Percentiles rank a stretch among this genome's conserved stretches.
Evolutionary conservation across 768 basidiomycete species (phyloP).

Genomic region (Fomitopsis pulvina): DNA sequence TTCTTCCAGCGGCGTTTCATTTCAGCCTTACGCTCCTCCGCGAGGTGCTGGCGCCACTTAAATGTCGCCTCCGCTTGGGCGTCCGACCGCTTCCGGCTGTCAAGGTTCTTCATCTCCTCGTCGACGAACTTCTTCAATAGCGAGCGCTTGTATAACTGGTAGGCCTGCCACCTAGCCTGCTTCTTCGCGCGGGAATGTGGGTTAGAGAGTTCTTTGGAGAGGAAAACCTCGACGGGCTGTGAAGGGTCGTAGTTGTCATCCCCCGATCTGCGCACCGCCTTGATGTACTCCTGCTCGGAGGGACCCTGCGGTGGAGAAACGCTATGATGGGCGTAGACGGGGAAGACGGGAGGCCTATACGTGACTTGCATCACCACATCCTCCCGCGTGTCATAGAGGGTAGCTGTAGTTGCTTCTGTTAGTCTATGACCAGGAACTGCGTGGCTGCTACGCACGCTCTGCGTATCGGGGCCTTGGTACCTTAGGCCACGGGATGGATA

Average conservation of each 20-base stretch:
- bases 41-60: constrained; percentile 60
- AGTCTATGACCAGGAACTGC: neutral
- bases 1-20: constrained; percentile 51
- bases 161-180: constrained; percentile 66
- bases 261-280: constrained; percentile 36
- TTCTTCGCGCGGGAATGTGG: constrained; percentile 82
- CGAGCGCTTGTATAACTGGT: constrained; percentile 37
- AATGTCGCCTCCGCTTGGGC: constrained; percentile 70
- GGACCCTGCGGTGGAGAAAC: constrained; percentile 24
- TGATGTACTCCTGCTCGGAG: constrained; percentile 47
- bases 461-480: constrained; percentile 28
- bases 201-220: constrained; percentile 69
- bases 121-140: constrained; percentile 46
- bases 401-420: constrained; percentile 32
- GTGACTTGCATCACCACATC: constrained; percentile 64
- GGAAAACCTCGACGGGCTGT: constrained; percentile 57
- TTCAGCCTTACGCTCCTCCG: constrained; percentile 50
- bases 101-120: constrained; percentile 42
- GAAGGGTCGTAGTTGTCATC: constrained; percentile 40
- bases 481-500: constrained; percentile 69
- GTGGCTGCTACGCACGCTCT: constrained; percentile 32
- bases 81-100: constrained; percentile 54
- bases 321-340: constrained; percentile 14
- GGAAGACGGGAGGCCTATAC: constrained; percentile 56
- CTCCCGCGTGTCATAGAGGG: constrained; percentile 56